Conservation (phyloP, 2,329 filamentous ascomycete species). For the Aspergillus tamarii region DNA sequence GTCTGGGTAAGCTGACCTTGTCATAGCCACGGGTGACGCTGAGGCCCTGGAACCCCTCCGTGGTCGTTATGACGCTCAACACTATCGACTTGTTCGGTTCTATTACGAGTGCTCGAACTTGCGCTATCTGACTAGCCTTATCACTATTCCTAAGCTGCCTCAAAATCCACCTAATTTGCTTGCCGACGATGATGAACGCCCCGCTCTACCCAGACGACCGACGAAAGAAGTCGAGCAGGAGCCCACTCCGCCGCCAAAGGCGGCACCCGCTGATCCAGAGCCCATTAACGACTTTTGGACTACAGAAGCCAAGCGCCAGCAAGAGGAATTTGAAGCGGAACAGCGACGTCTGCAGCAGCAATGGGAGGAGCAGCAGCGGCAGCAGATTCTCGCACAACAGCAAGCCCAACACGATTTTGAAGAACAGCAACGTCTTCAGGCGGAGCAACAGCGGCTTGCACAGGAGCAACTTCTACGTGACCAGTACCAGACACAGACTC, state of each 20-base stretch:
- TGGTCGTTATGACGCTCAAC: slow-evolving; percentile 88
- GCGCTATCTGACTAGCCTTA: slow-evolving; percentile 92
- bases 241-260: slow-evolving; percentile 69
- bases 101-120: slow-evolving; percentile 99
- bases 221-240: slow-evolving; percentile 68
- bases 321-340: slow-evolving; percentile 93
- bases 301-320: slow-evolving; percentile 84
- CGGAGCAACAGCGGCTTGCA: slow-evolving; percentile 86
- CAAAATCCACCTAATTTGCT: slow-evolving; percentile 91
- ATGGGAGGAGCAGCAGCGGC: slow-evolving; percentile 77
- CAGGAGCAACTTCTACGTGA: slow-evolving; percentile 88
- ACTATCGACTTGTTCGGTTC: slow-evolving; percentile 94
- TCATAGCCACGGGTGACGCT: slow-evolving; percentile 80
- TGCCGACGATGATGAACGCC: slow-evolving; percentile 79
- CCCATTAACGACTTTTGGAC: slow-evolving; percentile 99
- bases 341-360: slow-evolving; percentile 86
- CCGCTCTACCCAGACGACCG: slow-evolving; percentile 78
- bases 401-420: slow-evolving; percentile 95
- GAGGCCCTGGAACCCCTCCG: slow-evolving; percentile 88
- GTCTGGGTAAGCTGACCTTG: slow-evolving; percentile 11
- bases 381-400: slow-evolving; percentile 79
- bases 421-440: slow-evolving; percentile 84
- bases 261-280: slow-evolving; percentile 75
- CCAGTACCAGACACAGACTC: slow-evolving; percentile 90
- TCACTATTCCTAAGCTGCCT: slow-evolving; percentile 92